A percentile compares a stretch with the other conserved stretches of the same genome.
Evolutionary conservation across 2,329 filamentous ascomycete genomes (phyloP).

Genomic region (Spiromastix sp.): DNA sequence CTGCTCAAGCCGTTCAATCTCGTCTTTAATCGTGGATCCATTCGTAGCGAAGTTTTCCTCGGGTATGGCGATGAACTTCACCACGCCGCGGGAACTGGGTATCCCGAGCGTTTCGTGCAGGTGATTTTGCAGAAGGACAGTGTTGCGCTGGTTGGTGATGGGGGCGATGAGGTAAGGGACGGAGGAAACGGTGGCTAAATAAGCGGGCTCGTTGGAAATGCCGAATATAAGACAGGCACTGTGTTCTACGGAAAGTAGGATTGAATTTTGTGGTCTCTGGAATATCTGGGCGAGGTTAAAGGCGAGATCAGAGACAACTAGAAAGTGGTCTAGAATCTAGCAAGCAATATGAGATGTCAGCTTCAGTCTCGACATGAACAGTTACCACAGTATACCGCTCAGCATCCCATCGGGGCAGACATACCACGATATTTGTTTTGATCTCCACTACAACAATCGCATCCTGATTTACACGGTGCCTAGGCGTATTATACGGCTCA

Average conservation of each 20-base stretch:
- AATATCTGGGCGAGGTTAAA: conserved; percentile 65
- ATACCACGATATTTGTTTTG: conserved; percentile 53
- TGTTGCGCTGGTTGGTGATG: conserved; percentile 70
- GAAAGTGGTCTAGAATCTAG: conserved; percentile 65
- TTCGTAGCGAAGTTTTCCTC: conserved; percentile 65
- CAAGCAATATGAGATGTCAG: conserved; percentile 6
- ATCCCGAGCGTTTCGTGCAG: conserved; percentile 63
- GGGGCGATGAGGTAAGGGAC: conserved; percentile 59
- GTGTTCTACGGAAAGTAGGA: conserved; percentile 68
- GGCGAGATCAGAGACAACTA: conserved; percentile 63
- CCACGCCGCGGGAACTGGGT: conserved; percentile 52
- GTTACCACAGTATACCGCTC: too few relatives aligned
- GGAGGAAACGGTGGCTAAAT: conserved; percentile 63
- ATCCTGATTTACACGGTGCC: conserved; percentile 42
- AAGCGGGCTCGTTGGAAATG: conserved; percentile 67
- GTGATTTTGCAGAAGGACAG: conserved; percentile 64
- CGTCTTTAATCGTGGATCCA: conserved; percentile 58
- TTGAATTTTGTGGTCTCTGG: conserved; percentile 59
- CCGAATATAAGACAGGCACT: conserved; percentile 64
- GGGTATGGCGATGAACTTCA: conserved; percentile 59
- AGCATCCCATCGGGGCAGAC: too few relatives aligned
- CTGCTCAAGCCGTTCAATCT: conserved; percentile 51
- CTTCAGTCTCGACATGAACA: too few relatives aligned
- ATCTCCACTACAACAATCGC: conserved; percentile 54
- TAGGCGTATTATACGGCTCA: conserved; percentile 25